Percentiles rank a stretch among this genome's conserved stretches.
Conservation (phyloP, 768 basidiomycete species). For the Lenzites betulinus region DNA sequence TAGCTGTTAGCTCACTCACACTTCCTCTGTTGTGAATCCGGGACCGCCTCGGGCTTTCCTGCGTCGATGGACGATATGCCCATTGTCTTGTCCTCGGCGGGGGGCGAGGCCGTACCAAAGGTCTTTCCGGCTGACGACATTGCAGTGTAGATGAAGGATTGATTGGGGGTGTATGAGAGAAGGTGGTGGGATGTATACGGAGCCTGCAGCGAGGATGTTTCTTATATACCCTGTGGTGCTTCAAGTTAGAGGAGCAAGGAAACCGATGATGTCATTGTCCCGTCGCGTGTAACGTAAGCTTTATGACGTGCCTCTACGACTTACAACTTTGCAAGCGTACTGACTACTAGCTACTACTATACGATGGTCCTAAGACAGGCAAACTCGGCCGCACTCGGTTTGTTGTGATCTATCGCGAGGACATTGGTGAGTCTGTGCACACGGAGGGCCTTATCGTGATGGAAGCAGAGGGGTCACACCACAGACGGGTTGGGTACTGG, state of each 20-base stretch:
- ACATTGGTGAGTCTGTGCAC: no score
- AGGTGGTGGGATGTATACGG: not conserved
- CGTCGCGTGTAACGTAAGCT: no score
- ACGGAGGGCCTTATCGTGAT: no score
- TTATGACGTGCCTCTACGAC: no score
- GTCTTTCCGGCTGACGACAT: constrained; percentile 28
- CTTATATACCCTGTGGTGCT: no score
- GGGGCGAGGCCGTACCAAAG: constrained; percentile 57
- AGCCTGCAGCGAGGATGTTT: not conserved
- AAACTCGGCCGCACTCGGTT: no score
- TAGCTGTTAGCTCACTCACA: constrained; percentile 28
- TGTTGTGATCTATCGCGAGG: no score
- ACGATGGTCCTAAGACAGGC: no score
- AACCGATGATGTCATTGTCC: constrained; percentile 17
- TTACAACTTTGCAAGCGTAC: no score
- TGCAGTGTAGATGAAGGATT: not conserved
- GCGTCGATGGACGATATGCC: constrained; percentile 45
- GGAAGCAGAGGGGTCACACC: no score
- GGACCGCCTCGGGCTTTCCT: constrained; percentile 36
- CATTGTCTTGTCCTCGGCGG: constrained; percentile 50
- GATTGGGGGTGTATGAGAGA: not conserved
- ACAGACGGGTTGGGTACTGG: no score
- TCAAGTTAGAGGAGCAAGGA: not conserved
- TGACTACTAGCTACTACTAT: no score
- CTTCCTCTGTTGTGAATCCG: constrained; percentile 48